phyloP scores from a whole-genome alignment of 805 yeast species.

The Candida maltosa region DNA sequence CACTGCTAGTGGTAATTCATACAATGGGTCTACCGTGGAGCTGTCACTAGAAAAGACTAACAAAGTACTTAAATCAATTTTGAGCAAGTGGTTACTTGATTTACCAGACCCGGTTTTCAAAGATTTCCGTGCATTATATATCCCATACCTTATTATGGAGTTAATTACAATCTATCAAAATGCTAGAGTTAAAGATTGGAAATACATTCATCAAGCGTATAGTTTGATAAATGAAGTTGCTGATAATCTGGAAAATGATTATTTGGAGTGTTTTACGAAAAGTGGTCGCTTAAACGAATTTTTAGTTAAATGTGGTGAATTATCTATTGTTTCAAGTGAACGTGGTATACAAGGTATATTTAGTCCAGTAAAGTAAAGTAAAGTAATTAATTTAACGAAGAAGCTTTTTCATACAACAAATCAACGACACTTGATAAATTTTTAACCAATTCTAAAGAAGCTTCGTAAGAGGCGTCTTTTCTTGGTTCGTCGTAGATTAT shows the following conservation, averaged over 20 bases:
- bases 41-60: constrained; percentile 34
- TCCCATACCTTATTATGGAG: constrained; percentile 71
- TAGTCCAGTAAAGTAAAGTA: too few relatives aligned
- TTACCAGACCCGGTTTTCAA: constrained; percentile 29
- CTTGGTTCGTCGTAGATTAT: constrained; percentile 86
- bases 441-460: constrained; percentile 81
- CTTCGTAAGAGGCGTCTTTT: constrained; percentile 83
- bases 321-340: constrained; percentile 51
- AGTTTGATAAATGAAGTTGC: constrained; percentile 63
- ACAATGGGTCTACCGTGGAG: constrained; percentile 27
- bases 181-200: constrained; percentile 31
- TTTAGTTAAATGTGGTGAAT: constrained; percentile 49
- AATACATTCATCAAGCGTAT: constrained; percentile 54
- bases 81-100: constrained; percentile 36
- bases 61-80: constrained; percentile 22
- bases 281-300: constrained; percentile 57
- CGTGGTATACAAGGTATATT: constrained; percentile 45
- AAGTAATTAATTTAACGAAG: constrained; percentile 58
- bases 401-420: constrained; percentile 88
- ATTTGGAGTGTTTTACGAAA: constrained; percentile 57
- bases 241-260: constrained; percentile 54
- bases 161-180: constrained; percentile 50
- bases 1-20: constrained; percentile 12
- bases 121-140: constrained; percentile 62
- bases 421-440: constrained; percentile 88